These are phyloP conservation scores for Colletotrichum abscissum DNA, from an alignment of 2,329 filamentous ascomycete genomes.

Conservation along the genomic window DNA sequence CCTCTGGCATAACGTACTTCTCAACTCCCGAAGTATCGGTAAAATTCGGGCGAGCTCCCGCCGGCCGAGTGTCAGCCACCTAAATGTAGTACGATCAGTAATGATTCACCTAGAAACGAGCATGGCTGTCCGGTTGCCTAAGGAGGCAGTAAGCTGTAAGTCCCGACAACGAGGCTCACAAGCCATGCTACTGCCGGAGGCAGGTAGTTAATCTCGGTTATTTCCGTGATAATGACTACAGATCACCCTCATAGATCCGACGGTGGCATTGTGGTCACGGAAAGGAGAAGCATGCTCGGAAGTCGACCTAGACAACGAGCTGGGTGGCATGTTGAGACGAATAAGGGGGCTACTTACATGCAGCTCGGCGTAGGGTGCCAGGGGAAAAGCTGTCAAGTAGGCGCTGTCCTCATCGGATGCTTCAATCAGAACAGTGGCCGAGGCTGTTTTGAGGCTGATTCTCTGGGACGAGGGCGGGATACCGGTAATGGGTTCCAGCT, in stretches of 20 bases:
- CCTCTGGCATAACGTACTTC: conserved; percentile 89
- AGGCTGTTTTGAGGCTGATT: conserved; percentile 75
- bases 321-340: neutral
- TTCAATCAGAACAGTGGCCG: conserved; percentile 73
- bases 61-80: conserved; percentile 85
- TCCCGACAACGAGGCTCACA: neutral
- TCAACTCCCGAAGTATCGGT: conserved; percentile 83
- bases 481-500: conserved; percentile 93
- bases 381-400: conserved; percentile 71
- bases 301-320: neutral
- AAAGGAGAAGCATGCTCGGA: neutral
- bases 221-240: conserved; percentile 3
- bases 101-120: neutral
- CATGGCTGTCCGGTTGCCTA: neutral
- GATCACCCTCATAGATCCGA: conserved; percentile 7
- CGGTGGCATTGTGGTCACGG: neutral
- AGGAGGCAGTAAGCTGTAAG: neutral
- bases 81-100: conserved; percentile 48
- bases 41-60: conserved; percentile 80
- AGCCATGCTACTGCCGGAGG: too few relatives aligned
- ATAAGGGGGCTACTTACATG: conserved; percentile 69
- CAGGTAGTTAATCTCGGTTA: too few relatives aligned
- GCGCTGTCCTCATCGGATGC: conserved; percentile 79
- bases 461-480: conserved; percentile 84
- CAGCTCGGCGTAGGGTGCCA: conserved; percentile 82